These are phyloP conservation scores for Trichoderma atrobrunneum DNA, from an alignment of 2,329 filamentous ascomycete genomes.

Conservation along the genomic window DNA sequence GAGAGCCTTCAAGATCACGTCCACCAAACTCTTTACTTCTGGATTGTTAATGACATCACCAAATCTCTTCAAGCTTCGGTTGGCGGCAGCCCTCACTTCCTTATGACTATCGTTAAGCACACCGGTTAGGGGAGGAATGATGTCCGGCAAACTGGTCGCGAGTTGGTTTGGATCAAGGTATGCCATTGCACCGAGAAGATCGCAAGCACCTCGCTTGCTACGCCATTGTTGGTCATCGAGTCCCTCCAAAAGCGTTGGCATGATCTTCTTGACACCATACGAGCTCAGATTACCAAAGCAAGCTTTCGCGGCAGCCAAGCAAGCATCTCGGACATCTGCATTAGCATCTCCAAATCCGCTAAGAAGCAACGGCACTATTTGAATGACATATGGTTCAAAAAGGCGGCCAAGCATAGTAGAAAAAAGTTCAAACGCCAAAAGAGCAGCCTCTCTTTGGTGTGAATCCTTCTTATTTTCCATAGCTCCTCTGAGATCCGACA, in stretches of 20 bases:
- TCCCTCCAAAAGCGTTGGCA: constrained; percentile 86
- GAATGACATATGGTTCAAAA: constrained; percentile 96
- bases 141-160: constrained; percentile 86
- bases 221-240: constrained; percentile 96
- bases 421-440: constrained; percentile 87
- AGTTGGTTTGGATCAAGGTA: constrained; percentile 96
- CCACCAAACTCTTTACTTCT: constrained; percentile 89
- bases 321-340: constrained; percentile 86
- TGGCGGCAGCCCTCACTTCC: constrained; percentile 87
- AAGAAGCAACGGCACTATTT: constrained; percentile 88
- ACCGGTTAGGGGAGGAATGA: constrained; percentile 90
- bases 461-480: constrained; percentile 94
- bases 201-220: constrained; percentile 96
- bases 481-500: constrained; percentile 75
- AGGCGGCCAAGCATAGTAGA: constrained; percentile 80
- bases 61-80: constrained; percentile 94
- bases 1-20: constrained; percentile 88
- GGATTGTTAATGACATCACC: constrained; percentile 98
- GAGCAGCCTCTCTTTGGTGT: constrained; percentile 82
- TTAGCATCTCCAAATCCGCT: constrained; percentile 85
- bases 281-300: constrained; percentile 93
- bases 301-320: constrained; percentile 87
- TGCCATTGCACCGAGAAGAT: constrained; percentile 95
- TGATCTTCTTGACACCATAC: constrained; percentile 90
- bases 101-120: constrained; percentile 98